Evolutionary conservation across 225 moss, liverwort and hornwort genomes (phyloP).

Genomic region (Lunularia cruciata): DNA sequence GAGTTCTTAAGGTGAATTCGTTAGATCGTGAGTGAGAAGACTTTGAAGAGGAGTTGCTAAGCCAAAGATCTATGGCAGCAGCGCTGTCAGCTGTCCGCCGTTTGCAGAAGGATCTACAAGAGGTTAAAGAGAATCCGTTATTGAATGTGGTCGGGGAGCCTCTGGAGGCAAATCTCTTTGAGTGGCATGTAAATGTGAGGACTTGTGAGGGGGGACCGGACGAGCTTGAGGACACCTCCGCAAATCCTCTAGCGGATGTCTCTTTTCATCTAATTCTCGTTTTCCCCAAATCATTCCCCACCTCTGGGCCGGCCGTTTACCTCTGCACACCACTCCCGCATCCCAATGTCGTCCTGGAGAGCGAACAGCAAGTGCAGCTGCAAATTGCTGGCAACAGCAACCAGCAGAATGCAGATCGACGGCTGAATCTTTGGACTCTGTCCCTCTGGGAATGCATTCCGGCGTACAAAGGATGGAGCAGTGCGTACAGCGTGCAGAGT

Average conservation of each 20-base stretch:
- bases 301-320: constrained; percentile 18
- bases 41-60: background rate
- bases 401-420: background rate
- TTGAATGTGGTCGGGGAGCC: constrained; percentile 34
- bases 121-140: constrained; percentile 33
- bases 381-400: background rate
- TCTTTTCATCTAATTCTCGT: constrained; percentile 33
- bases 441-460: constrained; percentile 37
- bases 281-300: constrained; percentile 27
- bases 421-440: constrained; percentile 24
- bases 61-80: constrained; percentile 12
- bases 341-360: constrained; percentile 31
- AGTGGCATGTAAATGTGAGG: constrained; percentile 36
- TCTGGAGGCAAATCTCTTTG: constrained; percentile 28
- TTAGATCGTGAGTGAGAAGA: background rate
- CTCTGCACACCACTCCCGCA: constrained; percentile 40
- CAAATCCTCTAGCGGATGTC: constrained; percentile 23
- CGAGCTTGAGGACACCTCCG: background rate
- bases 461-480: constrained; percentile 38
- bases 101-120: constrained; percentile 36
- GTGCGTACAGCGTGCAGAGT: constrained; percentile 40
- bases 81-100: constrained; percentile 26
- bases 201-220: constrained; percentile 20
- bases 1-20: too few species aligned
- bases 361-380: background rate